Base-by-base conservation (phyloP, 2,329 filamentous ascomycete genomes). In the Verticillium albo-atrum region DNA sequence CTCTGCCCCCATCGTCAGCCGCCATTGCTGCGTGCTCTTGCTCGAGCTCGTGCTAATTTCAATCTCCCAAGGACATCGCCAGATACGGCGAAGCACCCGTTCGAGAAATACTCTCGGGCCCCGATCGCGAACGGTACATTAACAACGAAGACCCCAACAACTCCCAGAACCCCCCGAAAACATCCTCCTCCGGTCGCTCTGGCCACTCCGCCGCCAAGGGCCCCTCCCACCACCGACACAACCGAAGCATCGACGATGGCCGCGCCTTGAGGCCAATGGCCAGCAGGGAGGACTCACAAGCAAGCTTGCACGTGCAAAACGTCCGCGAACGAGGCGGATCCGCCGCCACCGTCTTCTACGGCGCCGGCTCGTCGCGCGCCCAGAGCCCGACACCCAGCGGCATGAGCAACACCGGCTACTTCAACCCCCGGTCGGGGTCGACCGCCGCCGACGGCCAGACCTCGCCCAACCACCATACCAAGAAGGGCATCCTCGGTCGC, bases 301-400 rank as follows among this genome's bases (percentile, higher is more conserved):
- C 78, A 66, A 84, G 78, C 66, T 70, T 79, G 27, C 72, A 66
- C 61, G 66, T 67, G 60, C 68, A 69, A 34, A 68, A 75, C 28
- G 74, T 75, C 69, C 86, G 82, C 70, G 87, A 88, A 61, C 81
- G 81, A 59, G 79, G 74, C 34, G 75, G 73, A 56, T 79, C 79
- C 30, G 68, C 69, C 30, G 69, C 72, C 50, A 77, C 69, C 55
- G 68, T 64, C 60, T 68, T 81, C 80, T 71, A 82, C 77, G 65
- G 70, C 65, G 72, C 77, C 54, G 15, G 27, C 20, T 32, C 55
- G 14, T 80, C 81, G 25, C 88, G 92, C 64, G 87, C 91, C 14
- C 85, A 90, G 62, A 96, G 93, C 73, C 92, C 93, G 27, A 91
- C 91, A 1, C 90, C 92, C 7, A 95, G 91, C 72, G 79, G 84